Evolutionary conservation across 164 flowering plant genomes (phyloP).

Genomic region (Akebia trifoliata): DNA sequence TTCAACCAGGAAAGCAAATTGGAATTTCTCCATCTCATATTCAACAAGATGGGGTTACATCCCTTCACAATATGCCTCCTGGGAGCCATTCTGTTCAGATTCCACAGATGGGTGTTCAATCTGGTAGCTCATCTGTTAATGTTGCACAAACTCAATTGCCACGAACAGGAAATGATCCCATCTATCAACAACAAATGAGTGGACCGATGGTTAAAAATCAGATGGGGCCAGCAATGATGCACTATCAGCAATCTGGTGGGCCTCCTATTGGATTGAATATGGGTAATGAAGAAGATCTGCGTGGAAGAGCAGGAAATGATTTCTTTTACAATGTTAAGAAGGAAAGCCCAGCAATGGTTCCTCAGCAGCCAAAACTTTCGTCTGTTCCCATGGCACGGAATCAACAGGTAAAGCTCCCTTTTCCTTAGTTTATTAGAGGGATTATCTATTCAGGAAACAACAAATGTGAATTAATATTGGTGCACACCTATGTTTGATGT

Average conservation of each 20-base stretch:
- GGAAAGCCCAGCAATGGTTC: conserved; percentile 34
- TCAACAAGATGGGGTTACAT: conserved; percentile 34
- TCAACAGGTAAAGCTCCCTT: conserved; percentile 43
- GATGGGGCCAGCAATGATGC: conserved; percentile 37
- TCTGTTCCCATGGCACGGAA: conserved; percentile 45
- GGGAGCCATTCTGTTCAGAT: conserved; percentile 34
- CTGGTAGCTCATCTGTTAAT: conserved; percentile 29
- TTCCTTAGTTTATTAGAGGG: no score
- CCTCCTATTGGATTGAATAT: conserved; percentile 34
- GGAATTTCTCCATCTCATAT: conserved; percentile 49
- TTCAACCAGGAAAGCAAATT: conserved; percentile 39
- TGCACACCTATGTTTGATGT: no score
- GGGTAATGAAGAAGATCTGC: conserved; percentile 27
- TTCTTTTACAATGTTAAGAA: conserved; percentile 30
- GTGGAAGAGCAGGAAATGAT: conserved; percentile 49
- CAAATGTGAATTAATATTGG: no score
- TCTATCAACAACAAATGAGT: conserved; percentile 35
- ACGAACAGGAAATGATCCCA: conserved; percentile 32
- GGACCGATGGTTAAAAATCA: conserved; percentile 50
- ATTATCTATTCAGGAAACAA: no score
- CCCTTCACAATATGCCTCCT: conserved; percentile 31
- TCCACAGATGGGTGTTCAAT: conserved; percentile 29
- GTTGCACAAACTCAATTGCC: conserved; percentile 39
- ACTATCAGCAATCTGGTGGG: conserved; percentile 35
- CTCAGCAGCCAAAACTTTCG: conserved; percentile 58